Conservation (phyloP, 2,329 filamentous ascomycete species). For the Aspergillus caelatus region DNA sequence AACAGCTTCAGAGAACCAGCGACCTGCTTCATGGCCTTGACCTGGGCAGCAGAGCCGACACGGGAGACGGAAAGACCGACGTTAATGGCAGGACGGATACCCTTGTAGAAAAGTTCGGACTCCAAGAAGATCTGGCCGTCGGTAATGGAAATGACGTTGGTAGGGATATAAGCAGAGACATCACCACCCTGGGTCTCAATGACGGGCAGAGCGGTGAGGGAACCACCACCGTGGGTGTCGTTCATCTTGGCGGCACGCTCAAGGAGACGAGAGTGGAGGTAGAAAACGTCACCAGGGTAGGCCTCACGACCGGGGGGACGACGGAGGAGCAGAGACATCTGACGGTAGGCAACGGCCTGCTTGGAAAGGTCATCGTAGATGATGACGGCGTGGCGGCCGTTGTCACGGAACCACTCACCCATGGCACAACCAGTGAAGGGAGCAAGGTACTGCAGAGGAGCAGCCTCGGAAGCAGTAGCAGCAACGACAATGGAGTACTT, state of each 20-base stretch:
- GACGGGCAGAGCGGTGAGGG: conserved; percentile 93
- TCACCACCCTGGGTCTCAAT: conserved; percentile 99
- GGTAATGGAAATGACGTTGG: conserved; percentile 99
- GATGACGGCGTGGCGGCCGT: conserved; percentile 84
- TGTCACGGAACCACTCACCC: conserved; percentile 78
- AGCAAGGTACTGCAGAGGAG: conserved; percentile 89
- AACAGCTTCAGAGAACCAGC: conserved; percentile 99
- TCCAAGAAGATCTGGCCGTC: conserved; percentile 99
- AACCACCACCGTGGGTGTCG: conserved; percentile 91
- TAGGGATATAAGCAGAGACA: conserved; percentile 99
- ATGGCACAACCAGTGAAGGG: conserved; percentile 79
- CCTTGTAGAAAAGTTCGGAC: conserved; percentile 99
- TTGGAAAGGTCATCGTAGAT: conserved; percentile 96
- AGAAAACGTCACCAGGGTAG: conserved; percentile 99
- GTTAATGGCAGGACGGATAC: conserved; percentile 99
- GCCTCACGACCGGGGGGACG: conserved; percentile 98
- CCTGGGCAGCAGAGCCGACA: conserved; percentile 98
- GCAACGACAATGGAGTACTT: conserved; percentile 95
- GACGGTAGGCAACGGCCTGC: conserved; percentile 96
- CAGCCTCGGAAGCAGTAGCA: conserved; percentile 95
- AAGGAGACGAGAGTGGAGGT: conserved; percentile 97
- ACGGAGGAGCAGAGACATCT: conserved; percentile 98
- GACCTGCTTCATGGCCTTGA: conserved; percentile 99
- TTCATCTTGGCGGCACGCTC: conserved; percentile 99
- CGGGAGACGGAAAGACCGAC: conserved; percentile 99